Percentiles rank a stretch among this genome's conserved stretches.
These are phyloP conservation scores for Corniculantispora saksenae DNA, from an alignment of 2,329 filamentous ascomycete species.

Conservation along the genomic window DNA sequence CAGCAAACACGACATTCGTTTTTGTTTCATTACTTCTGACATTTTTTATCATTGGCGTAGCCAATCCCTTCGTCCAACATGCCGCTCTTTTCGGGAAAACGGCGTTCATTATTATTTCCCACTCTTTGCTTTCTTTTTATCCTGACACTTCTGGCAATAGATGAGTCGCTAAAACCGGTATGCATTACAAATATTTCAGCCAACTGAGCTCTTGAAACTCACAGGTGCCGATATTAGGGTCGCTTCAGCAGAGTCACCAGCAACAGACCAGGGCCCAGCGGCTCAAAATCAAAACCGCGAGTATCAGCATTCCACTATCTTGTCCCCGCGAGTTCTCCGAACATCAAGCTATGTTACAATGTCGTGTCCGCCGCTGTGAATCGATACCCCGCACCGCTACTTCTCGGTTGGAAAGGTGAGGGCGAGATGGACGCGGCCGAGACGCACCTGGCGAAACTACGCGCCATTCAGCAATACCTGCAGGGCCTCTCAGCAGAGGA, in stretches of 20 bases:
- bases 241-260: constrained; percentile 9
- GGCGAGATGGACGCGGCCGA: constrained; percentile 36
- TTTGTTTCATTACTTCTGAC: neutral
- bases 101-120: neutral
- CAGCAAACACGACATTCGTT: neutral
- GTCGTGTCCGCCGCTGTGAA: constrained; percentile 39
- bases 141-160: constrained; percentile 14
- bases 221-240: neutral
- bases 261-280: neutral
- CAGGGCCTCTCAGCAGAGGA: constrained; percentile 29
- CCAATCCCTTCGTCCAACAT: neutral
- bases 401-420: constrained; percentile 41
- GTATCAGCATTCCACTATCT: constrained; percentile 40
- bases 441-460: constrained; percentile 43
- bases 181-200: neutral
- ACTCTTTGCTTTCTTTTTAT: constrained; percentile 5
- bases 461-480: constrained; percentile 38
- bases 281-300: neutral
- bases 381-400: constrained; percentile 38
- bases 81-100: constrained; percentile 3
- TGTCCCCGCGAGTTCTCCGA: constrained; percentile 39
- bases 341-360: constrained; percentile 40
- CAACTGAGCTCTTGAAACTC: neutral
- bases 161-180: constrained; percentile 17
- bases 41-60: neutral